phyloP scores from a whole-genome alignment of 306 rosid genomes.

The Cicer judaicum region DNA sequence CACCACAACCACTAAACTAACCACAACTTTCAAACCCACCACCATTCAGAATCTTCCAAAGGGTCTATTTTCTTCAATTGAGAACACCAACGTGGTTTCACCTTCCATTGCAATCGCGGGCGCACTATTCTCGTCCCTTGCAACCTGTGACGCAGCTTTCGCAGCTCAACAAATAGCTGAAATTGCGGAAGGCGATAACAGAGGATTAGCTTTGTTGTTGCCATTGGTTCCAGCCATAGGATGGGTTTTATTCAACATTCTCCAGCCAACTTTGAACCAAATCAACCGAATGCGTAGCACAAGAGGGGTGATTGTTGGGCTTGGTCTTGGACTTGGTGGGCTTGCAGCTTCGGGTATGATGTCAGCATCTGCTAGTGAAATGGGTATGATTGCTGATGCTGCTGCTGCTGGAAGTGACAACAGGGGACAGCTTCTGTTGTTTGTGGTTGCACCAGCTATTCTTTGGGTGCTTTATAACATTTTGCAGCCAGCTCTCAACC shows the following conservation, averaged over 20 bases:
- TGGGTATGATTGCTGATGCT: conserved; percentile 65
- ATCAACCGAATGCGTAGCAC: conserved; percentile 68
- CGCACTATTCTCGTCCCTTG: conserved; percentile 69
- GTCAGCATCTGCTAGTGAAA: conserved; percentile 63
- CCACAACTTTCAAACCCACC: conserved; percentile 51
- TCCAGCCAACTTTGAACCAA: conserved; percentile 91
- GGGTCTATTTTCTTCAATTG: conserved; percentile 30
- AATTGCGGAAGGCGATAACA: conserved; percentile 82
- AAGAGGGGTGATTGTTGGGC: conserved; percentile 56
- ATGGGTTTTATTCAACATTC: conserved; percentile 92
- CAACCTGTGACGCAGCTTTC: conserved; percentile 63
- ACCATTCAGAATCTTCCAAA: conserved; percentile 65
- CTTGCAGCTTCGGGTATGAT: conserved; percentile 57
- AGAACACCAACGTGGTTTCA: conserved; percentile 35
- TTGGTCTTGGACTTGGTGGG: conserved; percentile 35
- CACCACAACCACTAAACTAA: conserved; percentile 48
- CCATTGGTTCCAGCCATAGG: conserved; percentile 82
- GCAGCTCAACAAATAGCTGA: conserved; percentile 83
- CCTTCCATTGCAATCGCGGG: conserved; percentile 70
- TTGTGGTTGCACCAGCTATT: conserved; percentile 85
- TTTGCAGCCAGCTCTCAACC: conserved; percentile 93
- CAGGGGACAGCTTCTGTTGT: conserved; percentile 77
- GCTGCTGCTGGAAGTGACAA: conserved; percentile 60
- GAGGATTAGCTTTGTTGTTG: conserved; percentile 73
- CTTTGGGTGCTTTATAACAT: conserved; percentile 85